Conservation (phyloP, 768 basidiomycete genomes). For the Rhizopogon sp. region DNA sequence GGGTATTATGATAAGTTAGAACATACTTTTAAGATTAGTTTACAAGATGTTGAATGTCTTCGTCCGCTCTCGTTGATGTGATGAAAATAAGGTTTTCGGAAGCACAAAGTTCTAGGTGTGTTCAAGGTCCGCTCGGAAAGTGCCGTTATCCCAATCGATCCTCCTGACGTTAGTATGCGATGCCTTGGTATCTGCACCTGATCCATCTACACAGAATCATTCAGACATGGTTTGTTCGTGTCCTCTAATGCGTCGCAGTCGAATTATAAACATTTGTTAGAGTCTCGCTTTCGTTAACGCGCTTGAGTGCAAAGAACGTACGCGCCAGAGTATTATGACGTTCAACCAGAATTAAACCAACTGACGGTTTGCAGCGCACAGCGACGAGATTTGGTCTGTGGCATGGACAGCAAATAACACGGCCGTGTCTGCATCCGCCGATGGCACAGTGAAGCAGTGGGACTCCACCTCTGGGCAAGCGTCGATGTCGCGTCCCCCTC, state of each 20-base stretch:
- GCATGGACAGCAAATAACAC: conserved; percentile 65
- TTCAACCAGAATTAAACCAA: background rate
- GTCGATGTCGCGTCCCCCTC: conserved; percentile 55
- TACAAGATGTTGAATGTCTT: conserved; percentile 57
- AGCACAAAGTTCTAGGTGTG: conserved; percentile 18
- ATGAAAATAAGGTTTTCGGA: conserved; percentile 51
- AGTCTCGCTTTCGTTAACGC: conserved; percentile 73
- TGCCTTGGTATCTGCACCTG: background rate
- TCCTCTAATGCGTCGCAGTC: background rate
- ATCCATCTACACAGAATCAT: background rate
- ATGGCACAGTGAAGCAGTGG: conserved; percentile 75
- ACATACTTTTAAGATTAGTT: conserved; percentile 35
- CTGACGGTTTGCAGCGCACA: conserved; percentile 54
- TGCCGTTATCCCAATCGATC: conserved; percentile 25
- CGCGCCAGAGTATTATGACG: conserved; percentile 15
- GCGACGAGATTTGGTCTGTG: conserved; percentile 76
- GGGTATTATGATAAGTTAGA: conserved; percentile 3
- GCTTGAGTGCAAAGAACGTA: conserved; percentile 77
- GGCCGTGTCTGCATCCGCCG: conserved; percentile 69
- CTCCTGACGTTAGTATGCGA: background rate
- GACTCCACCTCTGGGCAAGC: conserved; percentile 62
- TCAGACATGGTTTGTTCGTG: conserved; percentile 25
- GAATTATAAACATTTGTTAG: conserved; percentile 30
- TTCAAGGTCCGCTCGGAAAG: conserved; percentile 52
- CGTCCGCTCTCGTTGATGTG: conserved; percentile 95